Base-by-base conservation (phyloP, 805 yeast genomes). In the Dipodascopsis tothii region DNA sequence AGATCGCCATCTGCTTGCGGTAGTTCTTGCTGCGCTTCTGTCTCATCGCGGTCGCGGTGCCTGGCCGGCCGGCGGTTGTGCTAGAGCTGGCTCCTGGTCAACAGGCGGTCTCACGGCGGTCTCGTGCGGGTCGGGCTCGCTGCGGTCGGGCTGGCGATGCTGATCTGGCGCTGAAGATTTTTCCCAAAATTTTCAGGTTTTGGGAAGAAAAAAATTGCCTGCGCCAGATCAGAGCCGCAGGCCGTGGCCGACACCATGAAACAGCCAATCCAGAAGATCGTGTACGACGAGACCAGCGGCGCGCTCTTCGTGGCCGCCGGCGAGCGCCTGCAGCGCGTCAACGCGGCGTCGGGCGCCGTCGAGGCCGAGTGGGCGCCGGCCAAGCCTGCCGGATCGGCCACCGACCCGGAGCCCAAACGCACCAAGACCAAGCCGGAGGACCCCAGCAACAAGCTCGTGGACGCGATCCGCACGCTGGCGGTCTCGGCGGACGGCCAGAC, bases 1-100 rank as follows among this genome's bases (percentile, higher is more conserved):
- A 82, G 43, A 84, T 81, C 54, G 81, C 77, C 84, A 92, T 82
- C 63, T 85, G 95, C 70, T 90, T 90, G 63, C 90, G 80, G 65
- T 92, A 92, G 1, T 92, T 72, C 64, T 90, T 90, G 41, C 96
- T 95, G 66, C 98, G 75, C 65, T 88, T 90, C 67, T 90, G 96
- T 72, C 94, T 86, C 98, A 90, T 90, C n/a, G n/a, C n/a, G n/a
- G n/a, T n/a, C n/a, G n/a, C n/a, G n/a, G n/a, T n/a, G n/a, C n/a
- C n/a, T n/a, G n/a, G n/a, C n/a, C n/a, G n/a, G n/a, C n/a, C n/a
- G n/a, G n/a, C n/a, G n/a, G n/a, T n/a, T n/a, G n/a, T n/a, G n/a
- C n/a, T n/a, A n/a, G n/a, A n/a, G n/a, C n/a, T n/a, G n/a, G n/a
- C n/a, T n/a, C n/a, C n/a, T n/a, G n/a, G n/a, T n/a, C n/a, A n/a